Percentiles rank a stretch among this genome's conserved stretches.
These are phyloP conservation scores for Solanum corneliomulleri DNA, from an alignment of 257 asterid species.

Conservation along the genomic window DNA sequence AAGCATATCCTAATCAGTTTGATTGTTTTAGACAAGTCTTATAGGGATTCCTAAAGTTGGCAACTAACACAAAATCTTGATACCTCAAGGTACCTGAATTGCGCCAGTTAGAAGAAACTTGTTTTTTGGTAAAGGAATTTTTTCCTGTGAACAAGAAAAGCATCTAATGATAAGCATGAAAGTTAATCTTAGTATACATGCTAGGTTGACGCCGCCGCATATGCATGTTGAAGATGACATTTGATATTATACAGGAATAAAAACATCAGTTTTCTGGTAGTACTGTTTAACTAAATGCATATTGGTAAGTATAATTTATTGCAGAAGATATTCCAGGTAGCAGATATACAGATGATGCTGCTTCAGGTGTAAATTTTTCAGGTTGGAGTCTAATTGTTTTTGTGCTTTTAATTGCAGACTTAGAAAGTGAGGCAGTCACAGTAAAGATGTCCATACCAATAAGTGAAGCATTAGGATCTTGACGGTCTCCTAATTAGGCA, in stretches of 20 bases:
- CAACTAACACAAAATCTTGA: background rate
- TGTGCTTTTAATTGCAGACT: background rate
- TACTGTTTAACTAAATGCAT: background rate
- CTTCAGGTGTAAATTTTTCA: background rate
- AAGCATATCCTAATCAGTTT: background rate
- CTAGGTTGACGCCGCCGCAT: background rate
- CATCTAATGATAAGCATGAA: background rate
- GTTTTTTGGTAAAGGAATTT: background rate
- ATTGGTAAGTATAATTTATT: background rate
- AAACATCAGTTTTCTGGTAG: background rate
- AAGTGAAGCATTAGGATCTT: background rate
- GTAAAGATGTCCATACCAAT: background rate
- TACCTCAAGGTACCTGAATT: background rate
- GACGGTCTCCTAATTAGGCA: background rate
- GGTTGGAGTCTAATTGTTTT: background rate
- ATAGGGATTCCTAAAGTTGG: background rate
- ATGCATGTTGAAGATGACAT: background rate
- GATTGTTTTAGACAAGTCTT: background rate
- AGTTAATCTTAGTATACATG: background rate
- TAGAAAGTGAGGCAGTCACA: background rate
- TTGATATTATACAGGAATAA: background rate
- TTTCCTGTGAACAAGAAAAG: background rate
- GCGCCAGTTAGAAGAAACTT: background rate
- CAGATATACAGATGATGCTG: background rate
- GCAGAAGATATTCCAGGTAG: background rate